Evolutionary conservation across 345 rosid species (phyloP), one percentile per base, ranked within the genome.

Genomic region (Theobroma cacao): DNA sequence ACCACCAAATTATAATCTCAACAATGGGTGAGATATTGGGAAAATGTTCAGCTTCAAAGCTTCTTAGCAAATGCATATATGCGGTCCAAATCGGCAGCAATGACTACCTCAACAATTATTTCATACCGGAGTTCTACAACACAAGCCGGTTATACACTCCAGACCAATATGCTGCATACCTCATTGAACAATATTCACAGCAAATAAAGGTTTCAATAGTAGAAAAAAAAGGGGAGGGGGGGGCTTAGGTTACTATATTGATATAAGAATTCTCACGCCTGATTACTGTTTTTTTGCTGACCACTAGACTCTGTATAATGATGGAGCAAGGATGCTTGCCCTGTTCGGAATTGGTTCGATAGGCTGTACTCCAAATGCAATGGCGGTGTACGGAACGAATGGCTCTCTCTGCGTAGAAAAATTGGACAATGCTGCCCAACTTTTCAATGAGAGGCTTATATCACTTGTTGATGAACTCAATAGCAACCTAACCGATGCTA

Each of bases 21-120:
- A n/a, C 66, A 34, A 63, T 84, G 3, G 67, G 3, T 8, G 40
- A 15, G 31, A 63, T 82, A 52, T 14, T 82, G 28, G 76, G 76
- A 64, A 76, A 72, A 1, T 60, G 38, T 0, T 66, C 78, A 15
- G 87, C 86, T 34, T 64, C 58, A 53, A n/a, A 13, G 6, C 75
- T 52, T 74, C 77, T 89, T 47, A 62, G 40, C 22, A 75, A 53
- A 68, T 90, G 93, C 77, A 77, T 87, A 33, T 86, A 87, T 72
- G 81, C 88, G 17, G 79, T 86, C 15, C 82, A 71, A 71, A 85
- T 86, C 1, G 91, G 93, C 52, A 83, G 69, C 82, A 86, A 88
- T 4, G 93, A 90, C 79, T 88, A 88, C 66, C 74, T 88, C 34
- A 86, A 85, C 84, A 85, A 90, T 80, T 90, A 88, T 77, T 90